Base-by-base conservation (phyloP, 163 green algal genomes). In the Scenedesmus sp. region DNA sequence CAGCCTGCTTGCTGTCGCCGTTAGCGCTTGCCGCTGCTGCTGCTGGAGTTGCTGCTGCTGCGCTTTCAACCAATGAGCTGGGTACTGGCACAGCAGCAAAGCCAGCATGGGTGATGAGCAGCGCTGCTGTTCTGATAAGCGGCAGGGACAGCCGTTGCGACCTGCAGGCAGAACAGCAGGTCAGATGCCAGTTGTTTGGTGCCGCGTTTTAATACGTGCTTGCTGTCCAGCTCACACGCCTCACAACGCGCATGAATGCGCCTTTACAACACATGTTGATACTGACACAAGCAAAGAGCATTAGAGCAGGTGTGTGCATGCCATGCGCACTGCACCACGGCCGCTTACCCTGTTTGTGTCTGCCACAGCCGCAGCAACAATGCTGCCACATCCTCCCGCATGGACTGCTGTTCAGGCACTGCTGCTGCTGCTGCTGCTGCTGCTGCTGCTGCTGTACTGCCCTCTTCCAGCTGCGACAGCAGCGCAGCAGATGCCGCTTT, bases 401-500 rank as follows among this genome's bases (percentile, higher is more conserved):
- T 9, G 12, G 52, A 62, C 81, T 64, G 34, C 34, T 64, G 12
- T 46, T 55, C 64, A 23, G 23, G 15, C 46, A 34, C 54, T 7
- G 55, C 26, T 56, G 85, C 82, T 84, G 76, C 82, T 18, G n/a
- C 59, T 55, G 77, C 91, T 83, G 62, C 70, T 79, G 67, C 56
- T 60, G 84, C 77, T 90, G 54, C 18, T 18, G 18, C 81, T 82
- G 26, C 57, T 56, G 81, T 64, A 52, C 55, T 54, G 13, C 16
- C 23, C 10, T 67, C 84, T 10, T 77, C 62, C 34, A 96, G 55
- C 56, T 93, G 57, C 23, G 77, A 52, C 55, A 95, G 76, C n/a
- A 98, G 84, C 12, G 95, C 96, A 34, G 93, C 86, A 13, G 91
- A 91, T 2, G 94, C 91, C 18, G 91, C 91, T 16, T 94, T 94